These are phyloP conservation scores for Rhizopogon sp. DNA, from an alignment of 768 basidiomycete genomes.

Conservation along the genomic window DNA sequence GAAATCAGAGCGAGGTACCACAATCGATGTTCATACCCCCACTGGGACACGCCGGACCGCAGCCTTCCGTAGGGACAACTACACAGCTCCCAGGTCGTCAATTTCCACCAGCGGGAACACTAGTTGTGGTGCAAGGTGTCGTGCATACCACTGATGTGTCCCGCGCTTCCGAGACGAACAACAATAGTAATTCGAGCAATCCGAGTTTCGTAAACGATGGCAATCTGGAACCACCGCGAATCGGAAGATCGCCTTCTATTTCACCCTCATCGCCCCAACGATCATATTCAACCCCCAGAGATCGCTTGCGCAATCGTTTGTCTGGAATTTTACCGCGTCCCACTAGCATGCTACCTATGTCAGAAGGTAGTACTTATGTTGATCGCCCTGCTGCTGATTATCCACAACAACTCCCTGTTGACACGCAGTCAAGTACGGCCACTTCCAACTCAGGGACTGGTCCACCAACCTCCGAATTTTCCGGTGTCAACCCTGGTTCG, in stretches of 20 bases:
- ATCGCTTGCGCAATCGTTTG: slow-evolving; percentile 28
- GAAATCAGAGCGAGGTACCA: slow-evolving; percentile 8
- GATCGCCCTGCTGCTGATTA: neutral
- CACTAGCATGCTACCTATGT: slow-evolving; percentile 24
- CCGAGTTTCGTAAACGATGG: slow-evolving; percentile 2
- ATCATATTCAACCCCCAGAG: slow-evolving; percentile 20
- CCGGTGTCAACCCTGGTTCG: slow-evolving; percentile 20
- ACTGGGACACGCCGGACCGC: slow-evolving; percentile 1
- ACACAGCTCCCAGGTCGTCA: slow-evolving; percentile 27
- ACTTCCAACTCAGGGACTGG: neutral
- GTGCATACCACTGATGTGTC: slow-evolving; percentile 73
- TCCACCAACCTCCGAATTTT: slow-evolving; percentile 6
- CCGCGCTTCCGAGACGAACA: slow-evolving; percentile 20
- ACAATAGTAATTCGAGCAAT: slow-evolving; percentile 8
- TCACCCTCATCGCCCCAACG: slow-evolving; percentile 25
- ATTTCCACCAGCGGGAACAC: slow-evolving; percentile 71
- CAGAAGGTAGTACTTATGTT: neutral
- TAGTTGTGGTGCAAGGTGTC: slow-evolving; percentile 81
- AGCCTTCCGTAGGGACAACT: slow-evolving; percentile 19
- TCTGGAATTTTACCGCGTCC: slow-evolving; percentile 36
- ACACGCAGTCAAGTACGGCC: neutral
- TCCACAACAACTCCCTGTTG: slow-evolving; percentile 1
- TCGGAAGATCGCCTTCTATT: slow-evolving; percentile 1
- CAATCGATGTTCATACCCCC: slow-evolving; percentile 10
- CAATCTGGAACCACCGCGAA: slow-evolving; percentile 4